Base-by-base conservation (phyloP, 257 asterid species). In the Vinca minor region DNA sequence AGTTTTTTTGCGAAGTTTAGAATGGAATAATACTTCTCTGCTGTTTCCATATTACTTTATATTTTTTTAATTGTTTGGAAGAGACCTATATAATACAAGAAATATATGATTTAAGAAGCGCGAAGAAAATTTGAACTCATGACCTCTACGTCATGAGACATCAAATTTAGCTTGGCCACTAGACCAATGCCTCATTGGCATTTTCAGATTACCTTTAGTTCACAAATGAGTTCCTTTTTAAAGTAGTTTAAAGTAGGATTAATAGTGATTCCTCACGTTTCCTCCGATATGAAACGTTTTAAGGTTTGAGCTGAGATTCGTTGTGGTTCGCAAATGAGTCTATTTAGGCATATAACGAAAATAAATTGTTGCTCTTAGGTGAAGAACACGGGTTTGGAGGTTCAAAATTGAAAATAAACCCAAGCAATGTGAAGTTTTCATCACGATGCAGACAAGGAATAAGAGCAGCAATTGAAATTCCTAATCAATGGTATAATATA, bases 401-500 rank as follows among this genome's bases (percentile, higher is more conserved):
- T 76, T 69, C 72, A 53, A 39, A 59, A 17, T 26, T 14, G 69
- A 84, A 71, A 63, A 65, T 46, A 35, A 69, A 61, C 53, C 53
- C 75, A n/a, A 39, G 71, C 21, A 69, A 36, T 62, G 54, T 78
- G 25, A 84, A 75, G 47, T 32, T 69, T 71, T 57, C 71, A 20
- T 64, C 83, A 34, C 50, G 71, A 26, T 72, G 74, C 34, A 77
- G 77, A 56, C 63, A 52, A 59, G 66, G 73, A 29, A 48, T 67
- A 38, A 70, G 49, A 28, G 76, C 82, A 49, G 69, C 81, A 3
- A 62, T 77, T 47, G 83, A 81, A 68, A 77, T 89, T 44, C 98
- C 98, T 63, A 65, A 70, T 42, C 87, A 68, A 41, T 92, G 98
- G 96, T 92, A 89, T 80, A 92, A 92, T 60, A 58, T 92, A 29